Percentiles rank a stretch among this genome's conserved stretches.
Conservation (phyloP, 73 alveolate species). For the Symbiodinium pilosum region DNA sequence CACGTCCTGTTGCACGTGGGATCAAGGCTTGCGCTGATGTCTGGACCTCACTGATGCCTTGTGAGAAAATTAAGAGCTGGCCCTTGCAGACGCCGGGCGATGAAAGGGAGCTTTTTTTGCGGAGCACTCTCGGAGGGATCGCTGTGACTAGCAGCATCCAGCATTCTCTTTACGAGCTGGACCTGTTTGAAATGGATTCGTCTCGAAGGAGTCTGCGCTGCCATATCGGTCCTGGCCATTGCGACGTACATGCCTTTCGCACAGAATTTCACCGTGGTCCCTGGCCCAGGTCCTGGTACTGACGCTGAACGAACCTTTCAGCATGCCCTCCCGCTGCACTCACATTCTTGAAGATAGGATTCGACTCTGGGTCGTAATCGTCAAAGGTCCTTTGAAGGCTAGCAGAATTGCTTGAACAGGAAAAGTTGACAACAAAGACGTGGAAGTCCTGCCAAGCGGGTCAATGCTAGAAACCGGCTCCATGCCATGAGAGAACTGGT, state of each 20-base stretch:
- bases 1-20: too few species aligned
- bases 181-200: slow-evolving; percentile 61
- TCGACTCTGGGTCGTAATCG: slow-evolving; percentile 51
- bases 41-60: too few species aligned
- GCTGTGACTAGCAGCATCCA: slow-evolving; percentile 49
- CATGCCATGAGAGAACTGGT: slow-evolving; percentile 40
- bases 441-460: slow-evolving; percentile 43
- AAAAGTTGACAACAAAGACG: not conserved
- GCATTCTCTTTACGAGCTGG: slow-evolving; percentile 53
- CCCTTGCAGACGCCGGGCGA: too few species aligned
- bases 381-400: slow-evolving; percentile 43
- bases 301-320: not conserved
- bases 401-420: not conserved
- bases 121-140: too few species aligned
- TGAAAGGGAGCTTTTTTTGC: too few species aligned
- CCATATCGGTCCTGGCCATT: slow-evolving; percentile 6
- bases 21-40: too few species aligned
- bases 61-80: too few species aligned
- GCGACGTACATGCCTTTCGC: not conserved
- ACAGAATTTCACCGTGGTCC: not conserved
- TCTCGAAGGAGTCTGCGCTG: slow-evolving; percentile 33
- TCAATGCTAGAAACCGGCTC: slow-evolving; percentile 37
- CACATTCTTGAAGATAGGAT: slow-evolving; percentile 51
- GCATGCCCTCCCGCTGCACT: slow-evolving; percentile 52
- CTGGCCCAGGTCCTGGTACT: slow-evolving; percentile 37